Evolutionary conservation across 2,329 filamentous ascomycete genomes (phyloP), one percentile per base, ranked within the genome.

Genomic region (Epichloe coenophiala): DNA sequence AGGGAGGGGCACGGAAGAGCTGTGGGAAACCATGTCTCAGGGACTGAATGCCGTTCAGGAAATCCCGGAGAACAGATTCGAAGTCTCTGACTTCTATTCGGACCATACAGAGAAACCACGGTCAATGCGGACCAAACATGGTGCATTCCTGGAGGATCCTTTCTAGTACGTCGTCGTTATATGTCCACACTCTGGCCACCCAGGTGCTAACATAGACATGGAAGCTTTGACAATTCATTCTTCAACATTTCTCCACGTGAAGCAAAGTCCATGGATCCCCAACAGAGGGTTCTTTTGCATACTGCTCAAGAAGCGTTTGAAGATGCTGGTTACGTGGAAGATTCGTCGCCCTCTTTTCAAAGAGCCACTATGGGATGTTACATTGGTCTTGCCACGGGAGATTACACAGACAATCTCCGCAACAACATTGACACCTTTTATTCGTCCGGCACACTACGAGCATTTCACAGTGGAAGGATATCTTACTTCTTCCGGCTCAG

Each of bases 241-340:
- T 85, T 85, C 74, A 83, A 82, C 63, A 83, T 85, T 75, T 84
- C 80, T 49, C 81, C 81, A 5, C 76, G 79, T 54, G 82, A 85
- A 63, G 81, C 82, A 31, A 73, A 59, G 52, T 31, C 54, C 56
- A 81, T 78, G 5, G 81, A 84, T 60, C 81, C 81, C 9, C 44
- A 46, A 15, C 44, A 46, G 23, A 13, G 44, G 3, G 6, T 46
- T 9, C n/a, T 46, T 23, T 19, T 46, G 15, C n/a, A 33, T 13
- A n/a, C 12, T 17, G 44, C 44, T 5, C 19, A 31, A 15, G 17
- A 33, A 27, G 44, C 44, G 7, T 35, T 46, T 11, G 44, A 46
- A 15, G 15, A 37, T 5, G 35, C 35, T 15, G 35, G 35, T 37
- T 37, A 37, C 4, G 15, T 11, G 11, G 11, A 11, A 4, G 35